Percentiles rank a stretch among this genome's conserved stretches.
phyloP scores from a whole-genome alignment of 768 basidiomycete species.

The Calocera cornea region DNA sequence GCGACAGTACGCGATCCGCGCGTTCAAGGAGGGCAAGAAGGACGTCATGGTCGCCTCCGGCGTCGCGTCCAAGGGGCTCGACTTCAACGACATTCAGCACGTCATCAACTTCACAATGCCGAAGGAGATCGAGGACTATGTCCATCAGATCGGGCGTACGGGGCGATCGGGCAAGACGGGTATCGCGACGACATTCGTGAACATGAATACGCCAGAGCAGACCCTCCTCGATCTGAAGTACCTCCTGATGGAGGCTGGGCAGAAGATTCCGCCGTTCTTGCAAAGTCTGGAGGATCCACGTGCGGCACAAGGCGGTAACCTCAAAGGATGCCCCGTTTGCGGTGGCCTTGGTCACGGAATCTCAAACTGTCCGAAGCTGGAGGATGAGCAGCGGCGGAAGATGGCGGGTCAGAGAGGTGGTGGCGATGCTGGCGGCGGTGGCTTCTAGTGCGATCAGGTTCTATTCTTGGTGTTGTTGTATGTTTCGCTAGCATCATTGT shows the following conservation, averaged over 20 bases:
- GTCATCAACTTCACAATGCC: slow-evolving; percentile 99
- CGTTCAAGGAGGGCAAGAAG: slow-evolving; percentile 93
- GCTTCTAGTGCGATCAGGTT: background rate
- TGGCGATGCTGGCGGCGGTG: slow-evolving; percentile 48
- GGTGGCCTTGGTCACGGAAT: slow-evolving; percentile 94
- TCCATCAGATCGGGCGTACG: slow-evolving; percentile 97
- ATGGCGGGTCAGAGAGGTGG: slow-evolving; percentile 64
- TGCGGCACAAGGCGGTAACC: slow-evolving; percentile 55
- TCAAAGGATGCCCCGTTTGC: slow-evolving; percentile 90
- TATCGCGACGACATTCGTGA: slow-evolving; percentile 97
- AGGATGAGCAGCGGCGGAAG: slow-evolving; percentile 80
- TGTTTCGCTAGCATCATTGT: background rate
- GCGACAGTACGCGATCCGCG: slow-evolving; percentile 95
- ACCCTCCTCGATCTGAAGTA: slow-evolving; percentile 95
- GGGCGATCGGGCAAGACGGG: slow-evolving; percentile 97
- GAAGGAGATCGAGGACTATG: slow-evolving; percentile 99
- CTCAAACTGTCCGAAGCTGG: slow-evolving; percentile 90
- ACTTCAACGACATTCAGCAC: slow-evolving; percentile 97
- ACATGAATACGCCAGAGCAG: slow-evolving; percentile 94
- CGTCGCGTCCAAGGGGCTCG: slow-evolving; percentile 94
- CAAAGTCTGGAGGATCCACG: slow-evolving; percentile 70
- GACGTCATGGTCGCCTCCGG: slow-evolving; percentile 99
- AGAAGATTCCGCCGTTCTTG: slow-evolving; percentile 41
- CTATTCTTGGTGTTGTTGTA: background rate
- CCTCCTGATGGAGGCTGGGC: slow-evolving; percentile 88